Evolutionary conservation across 1,139 yeast species (phyloP).

Genomic region (Suhomyces ambrosiae): DNA sequence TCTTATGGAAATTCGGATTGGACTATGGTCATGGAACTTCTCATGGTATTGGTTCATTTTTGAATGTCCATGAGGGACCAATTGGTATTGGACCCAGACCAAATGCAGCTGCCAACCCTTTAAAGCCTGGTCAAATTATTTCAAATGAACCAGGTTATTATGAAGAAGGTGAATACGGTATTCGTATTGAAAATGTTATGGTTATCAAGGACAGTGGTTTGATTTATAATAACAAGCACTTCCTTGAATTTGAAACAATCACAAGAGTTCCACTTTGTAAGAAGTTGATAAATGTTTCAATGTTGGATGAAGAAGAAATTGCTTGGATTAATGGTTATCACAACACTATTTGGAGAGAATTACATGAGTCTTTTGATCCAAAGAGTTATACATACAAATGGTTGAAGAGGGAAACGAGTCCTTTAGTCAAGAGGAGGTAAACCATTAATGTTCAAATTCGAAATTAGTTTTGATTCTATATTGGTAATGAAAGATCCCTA

Average conservation of each 20-base stretch:
- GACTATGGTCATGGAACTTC: conserved; percentile 98
- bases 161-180: conserved; percentile 90
- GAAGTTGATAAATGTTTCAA: conserved; percentile 58
- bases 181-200: conserved; percentile 86
- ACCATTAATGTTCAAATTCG: not conserved
- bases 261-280: conserved; percentile 88
- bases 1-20: conserved; percentile 80
- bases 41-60: conserved; percentile 92
- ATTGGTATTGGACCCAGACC: conserved; percentile 82
- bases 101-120: conserved; percentile 44
- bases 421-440: conserved; percentile 23
- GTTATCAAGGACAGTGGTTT: conserved; percentile 56
- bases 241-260: conserved; percentile 78
- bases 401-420: conserved; percentile 73
- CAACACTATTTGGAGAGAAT: conserved; percentile 55
- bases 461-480: not conserved
- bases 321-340: conserved; percentile 74
- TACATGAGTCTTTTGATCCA: conserved; percentile 50
- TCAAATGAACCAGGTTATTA: conserved; percentile 97
- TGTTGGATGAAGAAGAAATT: conserved; percentile 65
- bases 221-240: conserved; percentile 52
- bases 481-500: not conserved
- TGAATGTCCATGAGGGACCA: conserved; percentile 97
- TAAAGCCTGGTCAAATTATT: conserved; percentile 73
- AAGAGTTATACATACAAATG: conserved; percentile 62